Conservation (phyloP, 805 yeast genomes). For the Yamadazyma ubonensis region DNA sequence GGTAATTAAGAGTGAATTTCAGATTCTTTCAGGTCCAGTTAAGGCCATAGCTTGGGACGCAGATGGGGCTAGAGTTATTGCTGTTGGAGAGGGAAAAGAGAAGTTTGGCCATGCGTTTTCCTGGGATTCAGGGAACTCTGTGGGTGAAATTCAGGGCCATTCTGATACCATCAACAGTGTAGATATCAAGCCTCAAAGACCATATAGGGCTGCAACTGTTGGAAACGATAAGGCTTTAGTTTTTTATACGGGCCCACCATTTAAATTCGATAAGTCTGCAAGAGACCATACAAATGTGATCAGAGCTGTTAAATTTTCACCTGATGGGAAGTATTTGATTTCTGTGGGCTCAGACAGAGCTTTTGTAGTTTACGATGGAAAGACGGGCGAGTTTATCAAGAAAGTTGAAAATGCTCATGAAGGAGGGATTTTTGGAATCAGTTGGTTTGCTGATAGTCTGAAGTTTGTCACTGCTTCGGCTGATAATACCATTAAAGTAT, state of each 20-base stretch:
- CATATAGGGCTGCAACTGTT: slow-evolving; percentile 90
- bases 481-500: slow-evolving; percentile 69
- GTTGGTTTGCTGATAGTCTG: slow-evolving; percentile 59
- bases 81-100: slow-evolving; percentile 93
- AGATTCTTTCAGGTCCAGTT: slow-evolving; percentile 75
- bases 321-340: slow-evolving; percentile 71
- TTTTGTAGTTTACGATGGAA: slow-evolving; percentile 80
- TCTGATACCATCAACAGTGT: slow-evolving; percentile 81
- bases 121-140: slow-evolving; percentile 93
- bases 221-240: slow-evolving; percentile 86
- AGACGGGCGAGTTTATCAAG: slow-evolving; percentile 70
- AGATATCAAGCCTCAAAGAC: slow-evolving; percentile 79
- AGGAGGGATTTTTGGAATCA: slow-evolving; percentile 78
- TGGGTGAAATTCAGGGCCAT: slow-evolving; percentile 95
- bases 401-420: slow-evolving; percentile 56
- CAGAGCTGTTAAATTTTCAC: slow-evolving; percentile 78
- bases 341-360: slow-evolving; percentile 85
- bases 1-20: slow-evolving; percentile 72
- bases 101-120: slow-evolving; percentile 90
- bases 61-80: slow-evolving; percentile 80
- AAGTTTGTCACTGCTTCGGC: slow-evolving; percentile 80
- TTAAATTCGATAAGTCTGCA: slow-evolving; percentile 73
- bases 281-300: slow-evolving; percentile 79
- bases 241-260: slow-evolving; percentile 90
- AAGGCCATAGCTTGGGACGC: slow-evolving; percentile 90